Conservation (phyloP, 345 rosid species). For the Pugionium cornutum region DNA sequence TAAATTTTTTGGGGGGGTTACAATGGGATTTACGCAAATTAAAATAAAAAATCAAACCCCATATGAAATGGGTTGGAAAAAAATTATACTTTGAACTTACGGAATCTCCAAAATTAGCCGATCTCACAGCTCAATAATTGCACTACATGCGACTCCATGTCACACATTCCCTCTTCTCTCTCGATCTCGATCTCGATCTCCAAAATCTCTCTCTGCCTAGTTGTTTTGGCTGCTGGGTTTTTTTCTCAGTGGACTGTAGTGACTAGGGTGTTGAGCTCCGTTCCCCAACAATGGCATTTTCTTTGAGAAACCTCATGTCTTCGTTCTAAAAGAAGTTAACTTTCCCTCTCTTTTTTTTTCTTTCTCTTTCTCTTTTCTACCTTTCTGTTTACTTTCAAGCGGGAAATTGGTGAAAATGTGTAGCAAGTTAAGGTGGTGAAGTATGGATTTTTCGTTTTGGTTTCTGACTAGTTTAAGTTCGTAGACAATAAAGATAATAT, state of each 20-base stretch:
- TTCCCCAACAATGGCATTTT: slow-evolving; percentile 40
- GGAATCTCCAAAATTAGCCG: slow-evolving; percentile 28
- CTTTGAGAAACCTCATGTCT: slow-evolving; percentile 34
- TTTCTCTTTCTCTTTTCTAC: not conserved
- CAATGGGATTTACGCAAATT: too few species aligned
- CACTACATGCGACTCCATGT: slow-evolving; percentile 41
- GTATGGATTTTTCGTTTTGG: slow-evolving; percentile 38
- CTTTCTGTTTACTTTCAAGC: slow-evolving; percentile 15
- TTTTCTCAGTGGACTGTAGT: not conserved
- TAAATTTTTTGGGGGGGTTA: not conserved
- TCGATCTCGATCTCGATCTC: slow-evolving; percentile 33
- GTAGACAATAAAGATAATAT: too few species aligned
- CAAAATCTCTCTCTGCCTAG: slow-evolving; percentile 3
- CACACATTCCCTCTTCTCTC: slow-evolving; percentile 36
- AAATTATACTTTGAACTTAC: too few species aligned
- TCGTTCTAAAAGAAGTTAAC: slow-evolving; percentile 28
- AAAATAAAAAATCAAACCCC: too few species aligned
- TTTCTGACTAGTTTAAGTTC: slow-evolving; percentile 10
- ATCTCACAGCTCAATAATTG: slow-evolving; percentile 25
- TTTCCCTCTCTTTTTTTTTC: slow-evolving; percentile 3
- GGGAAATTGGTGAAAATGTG: slow-evolving; percentile 27
- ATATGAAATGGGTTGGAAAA: too few species aligned
- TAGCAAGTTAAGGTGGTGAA: slow-evolving; percentile 20
- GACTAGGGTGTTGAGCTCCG: slow-evolving; percentile 24
- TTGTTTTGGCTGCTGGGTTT: slow-evolving; percentile 33